Evolutionary conservation across 352 stramenopile species (phyloP).

Genomic region (Plasmopara muralis): DNA sequence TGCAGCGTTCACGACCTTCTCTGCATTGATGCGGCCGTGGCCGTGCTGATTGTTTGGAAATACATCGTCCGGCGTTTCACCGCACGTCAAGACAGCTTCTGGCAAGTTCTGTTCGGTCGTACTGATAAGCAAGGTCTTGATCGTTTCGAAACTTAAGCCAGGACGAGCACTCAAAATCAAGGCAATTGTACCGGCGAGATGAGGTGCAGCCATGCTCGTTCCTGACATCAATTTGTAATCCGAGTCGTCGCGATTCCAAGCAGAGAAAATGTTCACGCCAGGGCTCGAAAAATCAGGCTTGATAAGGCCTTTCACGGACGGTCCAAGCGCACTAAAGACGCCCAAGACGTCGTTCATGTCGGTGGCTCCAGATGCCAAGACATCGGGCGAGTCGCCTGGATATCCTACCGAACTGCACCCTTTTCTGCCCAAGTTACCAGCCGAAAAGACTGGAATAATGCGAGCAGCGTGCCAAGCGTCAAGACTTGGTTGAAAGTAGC

Average conservation of each 20-base stretch:
- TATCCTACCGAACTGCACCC: slow-evolving; percentile 28
- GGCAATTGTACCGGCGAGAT: slow-evolving; percentile 43
- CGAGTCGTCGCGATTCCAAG: slow-evolving; percentile 27
- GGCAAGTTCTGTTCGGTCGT: slow-evolving; percentile 13
- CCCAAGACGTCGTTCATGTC: slow-evolving; percentile 28
- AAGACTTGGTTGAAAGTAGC: slow-evolving; percentile 29
- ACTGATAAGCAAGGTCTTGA: slow-evolving; percentile 24
- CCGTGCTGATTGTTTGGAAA: slow-evolving; percentile 60
- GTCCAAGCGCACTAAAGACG: slow-evolving; percentile 37
- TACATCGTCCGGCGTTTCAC: slow-evolving; percentile 19
- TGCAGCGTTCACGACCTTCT: slow-evolving; percentile 25
- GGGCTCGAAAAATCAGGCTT: slow-evolving; percentile 44
- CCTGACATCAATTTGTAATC: slow-evolving; percentile 38
- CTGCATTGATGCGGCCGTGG: slow-evolving; percentile 42
- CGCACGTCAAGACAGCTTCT: slow-evolving; percentile 19
- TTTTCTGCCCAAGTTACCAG: slow-evolving; percentile 33
- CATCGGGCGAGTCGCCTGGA: slow-evolving; percentile 31
- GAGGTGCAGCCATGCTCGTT: slow-evolving; percentile 50
- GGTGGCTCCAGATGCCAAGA: slow-evolving; percentile 33
- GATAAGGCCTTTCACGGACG: slow-evolving; percentile 22
- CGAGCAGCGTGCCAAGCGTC: slow-evolving; percentile 39
- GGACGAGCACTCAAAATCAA: slow-evolving; percentile 34
- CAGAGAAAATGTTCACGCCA: slow-evolving; percentile 32
- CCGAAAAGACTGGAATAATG: slow-evolving; percentile 50
- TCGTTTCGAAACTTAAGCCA: slow-evolving; percentile 22